Evolutionary conservation across 192 early-diverging fungal genomes (phyloP).

Genomic region (Powellomyces hirtus): DNA sequence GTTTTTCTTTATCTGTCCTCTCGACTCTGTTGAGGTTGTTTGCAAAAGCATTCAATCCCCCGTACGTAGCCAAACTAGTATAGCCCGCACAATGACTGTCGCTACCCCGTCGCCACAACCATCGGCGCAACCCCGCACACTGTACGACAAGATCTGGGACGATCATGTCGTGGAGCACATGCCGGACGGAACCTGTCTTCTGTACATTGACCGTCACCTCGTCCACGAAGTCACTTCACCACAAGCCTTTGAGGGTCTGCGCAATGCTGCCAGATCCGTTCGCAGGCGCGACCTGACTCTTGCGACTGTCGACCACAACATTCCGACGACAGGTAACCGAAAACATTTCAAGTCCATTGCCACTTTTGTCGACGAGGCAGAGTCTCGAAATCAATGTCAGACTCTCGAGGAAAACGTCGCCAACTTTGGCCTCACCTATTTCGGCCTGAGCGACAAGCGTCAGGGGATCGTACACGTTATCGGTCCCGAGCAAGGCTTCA

Average conservation of each 20-base stretch:
- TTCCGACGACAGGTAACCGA: slow-evolving; percentile 41
- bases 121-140: slow-evolving; percentile 36
- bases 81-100: slow-evolving; percentile 3
- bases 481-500: slow-evolving; percentile 74
- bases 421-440: slow-evolving; percentile 63
- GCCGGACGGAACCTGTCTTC: slow-evolving; percentile 61
- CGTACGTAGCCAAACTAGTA: too few relatives aligned
- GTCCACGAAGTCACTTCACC: slow-evolving; percentile 71
- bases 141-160: slow-evolving; percentile 69
- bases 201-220: slow-evolving; percentile 72
- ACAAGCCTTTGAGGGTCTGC: slow-evolving; percentile 69
- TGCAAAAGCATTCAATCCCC: too few relatives aligned
- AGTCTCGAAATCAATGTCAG: slow-evolving; percentile 59
- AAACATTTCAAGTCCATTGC: slow-evolving; percentile 52
- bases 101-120: not conserved
- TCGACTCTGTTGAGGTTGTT: too few relatives aligned
- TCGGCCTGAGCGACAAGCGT: slow-evolving; percentile 64
- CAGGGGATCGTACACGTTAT: slow-evolving; percentile 76
- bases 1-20: too few relatives aligned
- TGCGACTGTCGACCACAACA: slow-evolving; percentile 75
- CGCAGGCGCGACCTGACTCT: slow-evolving; percentile 64
- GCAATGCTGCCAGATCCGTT: slow-evolving; percentile 52
- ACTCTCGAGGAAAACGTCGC: slow-evolving; percentile 66
- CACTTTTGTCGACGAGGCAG: slow-evolving; percentile 61
- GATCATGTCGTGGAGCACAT: slow-evolving; percentile 57